Conservation (phyloP, 1,139 yeast genomes). For the Meyerozyma sp. region DNA sequence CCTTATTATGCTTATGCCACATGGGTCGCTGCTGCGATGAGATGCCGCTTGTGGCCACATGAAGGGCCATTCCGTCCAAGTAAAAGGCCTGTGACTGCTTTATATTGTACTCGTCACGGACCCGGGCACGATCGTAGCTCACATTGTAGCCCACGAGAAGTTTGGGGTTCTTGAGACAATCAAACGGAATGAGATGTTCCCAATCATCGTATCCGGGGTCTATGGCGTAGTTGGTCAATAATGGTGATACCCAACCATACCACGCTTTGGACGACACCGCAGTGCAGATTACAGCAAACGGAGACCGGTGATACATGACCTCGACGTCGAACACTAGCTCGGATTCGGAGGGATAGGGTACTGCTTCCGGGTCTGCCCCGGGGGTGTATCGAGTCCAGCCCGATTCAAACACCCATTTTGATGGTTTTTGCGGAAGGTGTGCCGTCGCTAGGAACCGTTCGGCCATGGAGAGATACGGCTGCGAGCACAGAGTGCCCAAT, state of each 20-base stretch:
- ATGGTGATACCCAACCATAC: constrained; percentile 96
- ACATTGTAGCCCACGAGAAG: constrained; percentile 86
- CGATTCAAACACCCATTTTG: constrained; percentile 47
- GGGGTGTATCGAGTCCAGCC: constrained; percentile 83
- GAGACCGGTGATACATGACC: constrained; percentile 68
- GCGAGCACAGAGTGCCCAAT: constrained; percentile 56
- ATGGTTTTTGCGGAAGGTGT: constrained; percentile 30
- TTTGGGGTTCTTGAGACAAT: constrained; percentile 42
- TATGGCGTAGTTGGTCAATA: constrained; percentile 41
- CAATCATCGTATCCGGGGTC: constrained; percentile 35
- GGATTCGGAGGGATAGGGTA: constrained; percentile 61
- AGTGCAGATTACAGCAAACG: constrained; percentile 75
- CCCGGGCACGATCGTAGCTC: constrained; percentile 84
- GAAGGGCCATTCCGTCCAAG: constrained; percentile 89
- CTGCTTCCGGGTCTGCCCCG: constrained; percentile 49
- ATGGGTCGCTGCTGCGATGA: constrained; percentile 85
- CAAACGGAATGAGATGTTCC: constrained; percentile 73
- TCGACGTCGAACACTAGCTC: constrained; percentile 87
- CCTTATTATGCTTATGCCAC: constrained; percentile 63
- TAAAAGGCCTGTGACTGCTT: constrained; percentile 66
- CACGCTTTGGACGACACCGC: constrained; percentile 78
- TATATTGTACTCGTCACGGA: constrained; percentile 76
- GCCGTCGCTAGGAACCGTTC: constrained; percentile 26
- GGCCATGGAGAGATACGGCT: constrained; percentile 56
- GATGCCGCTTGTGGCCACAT: constrained; percentile 87